These are phyloP conservation scores for Solanum dulcamara DNA, from an alignment of 257 asterid genomes.

Conservation along the genomic window DNA sequence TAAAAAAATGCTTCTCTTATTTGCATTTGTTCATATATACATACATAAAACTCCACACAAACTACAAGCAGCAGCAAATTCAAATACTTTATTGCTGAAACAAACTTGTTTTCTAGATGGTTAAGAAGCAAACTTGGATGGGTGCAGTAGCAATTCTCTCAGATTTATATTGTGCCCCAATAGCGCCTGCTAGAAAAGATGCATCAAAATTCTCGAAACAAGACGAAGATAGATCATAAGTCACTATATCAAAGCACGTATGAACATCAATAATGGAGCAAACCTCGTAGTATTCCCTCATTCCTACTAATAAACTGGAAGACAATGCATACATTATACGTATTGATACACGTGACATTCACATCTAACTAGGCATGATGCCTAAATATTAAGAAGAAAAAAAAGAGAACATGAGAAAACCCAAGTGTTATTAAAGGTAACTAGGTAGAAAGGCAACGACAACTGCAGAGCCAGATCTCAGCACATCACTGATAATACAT, in stretches of 20 bases:
- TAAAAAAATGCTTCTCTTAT: not conserved
- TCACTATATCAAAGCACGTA: not conserved
- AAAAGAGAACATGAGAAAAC: not conserved
- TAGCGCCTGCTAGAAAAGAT: not conserved
- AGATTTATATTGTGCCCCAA: not conserved
- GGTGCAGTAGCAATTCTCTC: not conserved
- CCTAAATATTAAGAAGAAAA: not conserved
- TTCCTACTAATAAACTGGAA: not conserved
- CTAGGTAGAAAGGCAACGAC: not conserved
- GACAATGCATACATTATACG: not conserved
- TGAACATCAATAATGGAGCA: not conserved
- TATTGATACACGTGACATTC: constrained; percentile 2
- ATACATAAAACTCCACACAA: not conserved
- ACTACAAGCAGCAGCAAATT: not conserved
- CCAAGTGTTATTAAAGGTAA: not conserved
- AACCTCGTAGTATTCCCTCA: not conserved
- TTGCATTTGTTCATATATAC: too few species aligned
- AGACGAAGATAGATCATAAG: not conserved
- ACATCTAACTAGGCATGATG: not conserved
- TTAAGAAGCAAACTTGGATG: not conserved
- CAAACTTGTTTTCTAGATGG: not conserved
- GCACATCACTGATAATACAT: constrained; percentile 12
- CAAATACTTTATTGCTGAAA: not conserved
- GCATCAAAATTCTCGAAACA: not conserved
- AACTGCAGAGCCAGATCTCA: not conserved